Evolutionary conservation across 345 rosid genomes (phyloP).

Genomic region (Aquilaria sinensis): DNA sequence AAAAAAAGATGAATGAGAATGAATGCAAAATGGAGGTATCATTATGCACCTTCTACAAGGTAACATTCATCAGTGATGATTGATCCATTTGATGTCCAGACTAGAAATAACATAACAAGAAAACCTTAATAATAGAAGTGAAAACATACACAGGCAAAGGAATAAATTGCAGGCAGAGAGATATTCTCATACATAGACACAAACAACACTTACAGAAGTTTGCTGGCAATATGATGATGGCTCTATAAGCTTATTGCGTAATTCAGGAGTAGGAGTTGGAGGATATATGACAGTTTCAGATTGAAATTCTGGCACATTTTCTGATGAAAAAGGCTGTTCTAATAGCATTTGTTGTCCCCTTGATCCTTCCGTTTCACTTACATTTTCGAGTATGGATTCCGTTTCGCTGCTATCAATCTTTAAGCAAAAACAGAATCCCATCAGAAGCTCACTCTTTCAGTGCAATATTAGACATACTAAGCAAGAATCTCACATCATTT

Average conservation of each 20-base stretch:
- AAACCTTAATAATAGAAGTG: no score
- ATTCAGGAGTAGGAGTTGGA: not conserved
- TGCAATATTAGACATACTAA: not conserved
- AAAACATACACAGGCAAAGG: no score
- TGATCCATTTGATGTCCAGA: no score
- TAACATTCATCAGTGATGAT: no score
- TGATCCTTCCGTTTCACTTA: conserved; percentile 5
- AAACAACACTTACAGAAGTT: not conserved
- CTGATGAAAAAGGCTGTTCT: conserved; percentile 1
- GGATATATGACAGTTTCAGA: conserved; percentile 3
- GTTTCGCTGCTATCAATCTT: conserved; percentile 15
- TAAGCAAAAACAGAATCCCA: conserved; percentile 1
- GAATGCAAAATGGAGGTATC: no score
- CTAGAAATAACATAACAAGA: no score
- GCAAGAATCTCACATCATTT: conserved; percentile 16
- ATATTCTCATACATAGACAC: no score
- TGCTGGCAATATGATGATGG: not conserved
- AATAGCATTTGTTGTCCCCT: conserved; percentile 1
- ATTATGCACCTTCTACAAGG: no score
- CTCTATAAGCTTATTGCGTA: conserved; percentile 3
- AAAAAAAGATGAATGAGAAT: no score
- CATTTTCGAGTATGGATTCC: conserved; percentile 7
- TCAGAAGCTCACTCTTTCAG: not conserved
- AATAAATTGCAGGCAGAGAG: no score
- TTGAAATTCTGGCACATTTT: conserved; percentile 2